These are phyloP conservation scores for Komagataea norvegica DNA, from an alignment of 1,139 yeast genomes.

Conservation along the genomic window DNA sequence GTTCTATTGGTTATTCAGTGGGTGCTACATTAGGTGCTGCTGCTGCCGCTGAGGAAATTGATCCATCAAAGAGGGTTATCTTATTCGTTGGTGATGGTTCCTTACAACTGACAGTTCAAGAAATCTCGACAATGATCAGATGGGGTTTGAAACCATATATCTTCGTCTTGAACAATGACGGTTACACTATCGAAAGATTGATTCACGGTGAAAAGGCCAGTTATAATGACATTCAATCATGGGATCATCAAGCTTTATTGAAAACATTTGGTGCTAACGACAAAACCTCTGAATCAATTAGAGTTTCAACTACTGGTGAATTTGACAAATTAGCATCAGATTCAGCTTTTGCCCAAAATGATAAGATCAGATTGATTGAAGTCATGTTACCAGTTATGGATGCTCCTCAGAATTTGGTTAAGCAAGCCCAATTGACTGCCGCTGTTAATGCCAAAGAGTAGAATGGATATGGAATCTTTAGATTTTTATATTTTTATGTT, in stretches of 20 bases:
- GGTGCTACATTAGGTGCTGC: slow-evolving; percentile 86
- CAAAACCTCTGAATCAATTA: slow-evolving; percentile 41
- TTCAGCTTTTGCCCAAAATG: slow-evolving; percentile 50
- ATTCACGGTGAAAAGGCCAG: slow-evolving; percentile 75
- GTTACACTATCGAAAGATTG: slow-evolving; percentile 86
- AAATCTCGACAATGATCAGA: slow-evolving; percentile 77
- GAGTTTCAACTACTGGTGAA: slow-evolving; percentile 63
- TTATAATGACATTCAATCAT: slow-evolving; percentile 77
- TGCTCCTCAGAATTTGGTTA: slow-evolving; percentile 69
- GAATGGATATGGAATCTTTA: background rate
- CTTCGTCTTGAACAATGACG: slow-evolving; percentile 79
- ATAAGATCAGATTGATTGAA: slow-evolving; percentile 73
- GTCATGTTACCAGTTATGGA: slow-evolving; percentile 77
- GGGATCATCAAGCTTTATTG: slow-evolving; percentile 70
- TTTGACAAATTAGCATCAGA: slow-evolving; percentile 53
- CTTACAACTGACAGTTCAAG: slow-evolving; percentile 82
- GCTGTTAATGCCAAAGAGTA: slow-evolving; percentile 42
- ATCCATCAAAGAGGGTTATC: slow-evolving; percentile 66
- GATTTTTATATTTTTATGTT: background rate
- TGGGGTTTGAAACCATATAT: slow-evolving; percentile 77
- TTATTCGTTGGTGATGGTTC: slow-evolving; percentile 90
- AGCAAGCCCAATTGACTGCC: slow-evolving; percentile 77
- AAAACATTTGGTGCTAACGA: slow-evolving; percentile 65
- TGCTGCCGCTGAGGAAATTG: slow-evolving; percentile 74
- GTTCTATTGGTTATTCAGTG: slow-evolving; percentile 83